phyloP scores from a whole-genome alignment of 1,284 basidiomycete genomes.

The Marasmius tenuissimus region DNA sequence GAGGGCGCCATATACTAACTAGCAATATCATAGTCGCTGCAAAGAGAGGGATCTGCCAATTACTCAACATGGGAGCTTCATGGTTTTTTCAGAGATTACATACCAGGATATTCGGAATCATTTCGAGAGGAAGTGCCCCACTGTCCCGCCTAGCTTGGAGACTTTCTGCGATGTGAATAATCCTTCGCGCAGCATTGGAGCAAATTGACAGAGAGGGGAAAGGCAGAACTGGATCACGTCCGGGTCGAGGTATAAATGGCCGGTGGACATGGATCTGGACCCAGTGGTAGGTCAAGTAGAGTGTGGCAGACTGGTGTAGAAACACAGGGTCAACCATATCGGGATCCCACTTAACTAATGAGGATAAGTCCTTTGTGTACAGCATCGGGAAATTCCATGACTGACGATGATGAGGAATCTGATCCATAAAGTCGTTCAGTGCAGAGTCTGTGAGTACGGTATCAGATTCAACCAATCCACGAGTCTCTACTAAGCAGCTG shows the following conservation, averaged over 20 bases:
- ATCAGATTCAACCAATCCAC: no score
- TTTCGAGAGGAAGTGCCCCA: constrained; percentile 4
- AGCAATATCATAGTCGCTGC: constrained; percentile 70
- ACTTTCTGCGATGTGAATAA: constrained; percentile 68
- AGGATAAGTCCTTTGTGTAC: neutral
- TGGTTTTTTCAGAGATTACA: constrained; percentile 6
- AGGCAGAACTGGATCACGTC: constrained; percentile 53
- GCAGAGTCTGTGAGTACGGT: constrained; percentile 54
- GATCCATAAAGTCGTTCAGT: constrained; percentile 75
- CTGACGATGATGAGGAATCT: constrained; percentile 65
- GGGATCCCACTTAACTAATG: constrained; percentile 74
- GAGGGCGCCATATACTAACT: constrained; percentile 75
- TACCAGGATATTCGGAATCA: constrained; percentile 42
- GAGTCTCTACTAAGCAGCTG: no score
- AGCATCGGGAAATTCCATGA: neutral
- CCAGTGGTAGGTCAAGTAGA: constrained; percentile 72
- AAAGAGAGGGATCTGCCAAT: constrained; percentile 43
- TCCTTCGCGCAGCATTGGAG: constrained; percentile 81
- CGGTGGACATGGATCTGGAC: constrained; percentile 79
- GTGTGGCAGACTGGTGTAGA: constrained; percentile 68
- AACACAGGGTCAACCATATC: constrained; percentile 54
- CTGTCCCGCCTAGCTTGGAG: constrained; percentile 33
- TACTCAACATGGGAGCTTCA: neutral
- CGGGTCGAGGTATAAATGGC: constrained; percentile 74
- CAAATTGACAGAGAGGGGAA: constrained; percentile 81